Evolutionary conservation across 1,284 basidiomycete genomes (phyloP), one percentile per base, ranked within the genome.

Genomic region (Vanrija sp.): DNA sequence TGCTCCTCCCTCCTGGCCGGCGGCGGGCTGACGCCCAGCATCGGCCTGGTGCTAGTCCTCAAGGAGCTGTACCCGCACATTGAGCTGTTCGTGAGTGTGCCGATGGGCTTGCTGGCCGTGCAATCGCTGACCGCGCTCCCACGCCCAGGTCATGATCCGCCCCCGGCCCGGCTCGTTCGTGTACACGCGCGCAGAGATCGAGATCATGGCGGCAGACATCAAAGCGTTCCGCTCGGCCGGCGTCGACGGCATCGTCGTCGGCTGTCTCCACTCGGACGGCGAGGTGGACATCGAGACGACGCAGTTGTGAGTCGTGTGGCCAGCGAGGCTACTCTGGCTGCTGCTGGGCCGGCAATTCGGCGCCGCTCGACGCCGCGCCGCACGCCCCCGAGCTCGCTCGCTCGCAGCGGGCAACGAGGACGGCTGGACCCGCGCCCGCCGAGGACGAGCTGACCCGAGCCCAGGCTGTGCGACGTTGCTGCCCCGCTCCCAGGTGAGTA

Each of bases 121-220:
- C 51, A 44, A 29, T 38, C 42, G 48, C 43, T 58, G 38, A 57
- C 52, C 21, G 28, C 18, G 15, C 49, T 46, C 38, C 4, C 29
- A 12, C 29, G 16, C 8, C 14, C 54, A 90, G 88, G 81, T 79
- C 16, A 89, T 91, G 87, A 79, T 91, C 59, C 83, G 89, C 34
- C 87, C 88, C 9, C 81, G 89, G 16, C 79, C 80, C 5, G 89
- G 89, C 0, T 87, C 89, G 68, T 91, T 91, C 69, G 68, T 85
- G 5, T 91, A 89, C 68, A 80, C 83, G 9, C 69, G 80, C 5
- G 70, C 75, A 10, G 89, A 91, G 69, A 54, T 88, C 3, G 76
- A 81, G 6, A 82, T 87, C 46, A 91, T 91, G 85, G 65, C 84
- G 15, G 83, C 85, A 65, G 89, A 91, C 64, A 85, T 90, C 46